Conservation (phyloP, 2,329 filamentous ascomycete genomes). For the Phyllosticta citribraziliensis region DNA sequence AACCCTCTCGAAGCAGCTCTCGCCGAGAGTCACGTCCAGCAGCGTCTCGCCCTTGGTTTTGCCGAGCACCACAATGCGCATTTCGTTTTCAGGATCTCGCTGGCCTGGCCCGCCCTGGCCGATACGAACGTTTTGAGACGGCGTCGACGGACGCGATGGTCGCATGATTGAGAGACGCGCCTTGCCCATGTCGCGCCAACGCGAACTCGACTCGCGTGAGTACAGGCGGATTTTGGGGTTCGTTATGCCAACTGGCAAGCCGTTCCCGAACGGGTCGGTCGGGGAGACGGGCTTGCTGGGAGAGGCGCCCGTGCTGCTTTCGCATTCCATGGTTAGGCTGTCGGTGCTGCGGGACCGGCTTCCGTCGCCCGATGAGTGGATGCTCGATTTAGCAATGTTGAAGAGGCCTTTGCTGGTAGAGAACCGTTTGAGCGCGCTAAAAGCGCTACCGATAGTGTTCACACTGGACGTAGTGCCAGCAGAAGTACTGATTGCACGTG, state of each 20-base stretch:
- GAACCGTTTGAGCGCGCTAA: constrained; percentile 67
- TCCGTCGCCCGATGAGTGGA: constrained; percentile 32
- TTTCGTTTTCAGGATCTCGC: constrained; percentile 50
- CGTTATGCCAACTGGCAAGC: constrained; percentile 54
- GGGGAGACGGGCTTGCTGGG: constrained; percentile 9
- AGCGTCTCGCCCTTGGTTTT: constrained; percentile 59
- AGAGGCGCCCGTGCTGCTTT: constrained; percentile 21
- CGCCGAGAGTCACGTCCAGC: constrained; percentile 75
- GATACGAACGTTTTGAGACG: constrained; percentile 20
- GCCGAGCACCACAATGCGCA: constrained; percentile 70
- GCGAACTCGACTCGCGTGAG: constrained; percentile 58
- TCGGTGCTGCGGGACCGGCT: constrained; percentile 19
- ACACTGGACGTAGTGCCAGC: constrained; percentile 66
- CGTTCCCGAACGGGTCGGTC: constrained; percentile 15
- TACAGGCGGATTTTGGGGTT: constrained; percentile 85
- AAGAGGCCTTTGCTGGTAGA: constrained; percentile 46
- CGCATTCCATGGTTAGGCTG: constrained; percentile 13
- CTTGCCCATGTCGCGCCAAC: constrained; percentile 87
- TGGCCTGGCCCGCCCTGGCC: constrained; percentile 26
- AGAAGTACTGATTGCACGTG: constrained; percentile 44
- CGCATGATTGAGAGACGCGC: constrained; percentile 74
- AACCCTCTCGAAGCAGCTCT: constrained; percentile 74
- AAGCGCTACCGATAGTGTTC: constrained; percentile 67
- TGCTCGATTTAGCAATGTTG: constrained; percentile 45
- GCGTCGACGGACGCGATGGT: constrained; percentile 33